phyloP scores from a whole-genome alignment of 1,284 basidiomycete species.

The Trichosporon sp. region DNA sequence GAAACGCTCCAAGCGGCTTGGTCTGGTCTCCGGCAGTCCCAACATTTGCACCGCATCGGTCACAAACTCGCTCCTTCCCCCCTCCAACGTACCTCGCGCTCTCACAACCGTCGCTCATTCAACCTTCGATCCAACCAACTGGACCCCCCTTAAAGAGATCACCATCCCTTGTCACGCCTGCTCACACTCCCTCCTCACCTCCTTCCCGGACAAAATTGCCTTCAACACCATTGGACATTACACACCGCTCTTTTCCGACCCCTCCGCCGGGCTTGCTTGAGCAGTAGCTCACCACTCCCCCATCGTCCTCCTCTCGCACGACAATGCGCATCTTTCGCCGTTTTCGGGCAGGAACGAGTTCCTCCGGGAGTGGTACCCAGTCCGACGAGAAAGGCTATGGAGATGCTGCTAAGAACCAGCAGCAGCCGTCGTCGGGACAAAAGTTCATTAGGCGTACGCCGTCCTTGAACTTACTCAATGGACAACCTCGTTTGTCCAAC shows the following conservation, averaged over 20 bases:
- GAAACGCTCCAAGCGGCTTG: not conserved
- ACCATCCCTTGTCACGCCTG: not conserved
- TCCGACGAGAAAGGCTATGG: not conserved
- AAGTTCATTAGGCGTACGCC: not conserved
- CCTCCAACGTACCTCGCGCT: not conserved
- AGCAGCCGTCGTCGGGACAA: not conserved
- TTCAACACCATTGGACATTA: not conserved
- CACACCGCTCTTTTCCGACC: not conserved
- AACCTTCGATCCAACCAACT: not conserved
- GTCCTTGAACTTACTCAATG: slow-evolving; percentile 1
- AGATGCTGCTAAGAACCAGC: not conserved
- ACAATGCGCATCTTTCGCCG: slow-evolving; percentile 19
- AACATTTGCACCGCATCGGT: not conserved
- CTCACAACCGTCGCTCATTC: not conserved
- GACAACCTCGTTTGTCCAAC: not conserved
- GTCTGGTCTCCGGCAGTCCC: not conserved
- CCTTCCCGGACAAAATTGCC: not conserved
- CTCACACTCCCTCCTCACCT: not conserved
- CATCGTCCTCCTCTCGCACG: not conserved
- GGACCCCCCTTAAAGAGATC: not conserved
- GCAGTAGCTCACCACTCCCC: not conserved
- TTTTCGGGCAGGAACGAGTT: slow-evolving; percentile 12
- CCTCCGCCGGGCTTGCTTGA: not conserved
- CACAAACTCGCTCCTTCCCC: not conserved
- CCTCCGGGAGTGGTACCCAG: slow-evolving; percentile 4